Base-by-base conservation (phyloP, 2,329 filamentous ascomycete species). In the Ascochyta koolunga region DNA sequence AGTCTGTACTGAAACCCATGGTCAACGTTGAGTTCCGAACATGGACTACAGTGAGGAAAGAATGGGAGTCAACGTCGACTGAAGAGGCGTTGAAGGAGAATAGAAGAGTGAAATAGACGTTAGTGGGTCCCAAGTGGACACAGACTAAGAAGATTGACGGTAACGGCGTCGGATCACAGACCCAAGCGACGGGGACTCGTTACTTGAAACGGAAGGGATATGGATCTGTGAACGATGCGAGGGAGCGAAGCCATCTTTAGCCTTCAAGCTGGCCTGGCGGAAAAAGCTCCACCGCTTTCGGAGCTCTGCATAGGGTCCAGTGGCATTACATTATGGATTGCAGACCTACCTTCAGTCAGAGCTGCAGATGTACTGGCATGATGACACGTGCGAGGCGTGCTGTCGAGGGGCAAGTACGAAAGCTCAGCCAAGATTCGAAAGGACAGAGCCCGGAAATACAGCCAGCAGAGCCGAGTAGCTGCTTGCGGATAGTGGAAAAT, bases 261-360 rank as follows among this genome's bases (percentile, higher is more conserved):
- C 50, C 55, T 66, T 63, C 65, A 66, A 61, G 49, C 64, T 66
- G 45, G 53, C 53, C 50, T 65, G 54, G 61, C 64, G 64, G 63
- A 65, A 65, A 61, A 56, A 33, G 60, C 59, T 61, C 62, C 61
- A 54, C 58, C 57, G 43, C 61, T 53, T 46, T 37, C 52, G 49
- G 58, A 61, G 52, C 60, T 61, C 59, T 55, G 48, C 54, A 39
- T 57, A 50, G 33, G 51, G 50, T 48, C 58, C 55, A 67, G 60
- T 63, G 64, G 58, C 46, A 58, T 62, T 58, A 61, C 57, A 60
- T 55, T 64, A 63, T 61, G 59, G 58, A 51, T 57, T 52, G 54
- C 59, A 59, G 55, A 71, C 70, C 69, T 66, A 72, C 69, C 62
- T 62, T 56, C 37, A 51, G 56, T 61, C 62, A 68, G 61, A 62